Evolutionary conservation across 2,329 filamentous ascomycete species (phyloP), one percentile per base, ranked within the genome.

Genomic region (Fusarium agapanthi): DNA sequence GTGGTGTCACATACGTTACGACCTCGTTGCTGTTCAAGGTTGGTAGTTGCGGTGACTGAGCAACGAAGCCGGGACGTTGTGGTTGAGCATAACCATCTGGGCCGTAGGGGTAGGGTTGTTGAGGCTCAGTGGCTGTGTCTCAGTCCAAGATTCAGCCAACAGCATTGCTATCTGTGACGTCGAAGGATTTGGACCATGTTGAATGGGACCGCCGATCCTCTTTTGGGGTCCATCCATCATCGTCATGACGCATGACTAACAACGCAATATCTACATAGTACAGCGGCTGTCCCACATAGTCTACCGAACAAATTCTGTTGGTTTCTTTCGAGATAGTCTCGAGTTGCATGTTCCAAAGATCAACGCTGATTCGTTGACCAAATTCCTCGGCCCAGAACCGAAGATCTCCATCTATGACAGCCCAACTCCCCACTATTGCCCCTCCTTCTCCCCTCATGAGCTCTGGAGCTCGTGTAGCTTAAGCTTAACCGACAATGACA

Each of bases 1-100:
- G 55, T 0, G 75, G 76, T n/a, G 76, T 77, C 5, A 78, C 73
- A 5, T 65, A 59, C 12, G 51, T 58, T 4, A 69, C n/a, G 3
- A 65, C 59, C 38, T 58, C 20, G 8, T 58, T 59, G 8, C 40
- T 35, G 12, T 48, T 53, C 0, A 35, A 35, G 0, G 15, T 0
- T 13, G 40, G 45, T n/a, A 37, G 18, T 24, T 53, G 65, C 6
- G 72, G 71, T 9, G 40, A 43, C 6, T 62, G 34, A 2, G 40
- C 28, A n/a, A 24, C 28, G 28, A 66, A 61, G 18, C n/a, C 10
- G 10, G 41, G 35, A 6, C 45, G n/a, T 18, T 44, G 65, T 35
- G 28, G 37, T 4, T 37, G 47, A 16, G 35, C 18, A 26, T 58
- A 56, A 14, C n/a, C 26, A 24, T 4, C 11, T 18, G 41, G 28